Base-by-base conservation (phyloP, 2,329 filamentous ascomycete species). In the Botryotinia globosa region DNA sequence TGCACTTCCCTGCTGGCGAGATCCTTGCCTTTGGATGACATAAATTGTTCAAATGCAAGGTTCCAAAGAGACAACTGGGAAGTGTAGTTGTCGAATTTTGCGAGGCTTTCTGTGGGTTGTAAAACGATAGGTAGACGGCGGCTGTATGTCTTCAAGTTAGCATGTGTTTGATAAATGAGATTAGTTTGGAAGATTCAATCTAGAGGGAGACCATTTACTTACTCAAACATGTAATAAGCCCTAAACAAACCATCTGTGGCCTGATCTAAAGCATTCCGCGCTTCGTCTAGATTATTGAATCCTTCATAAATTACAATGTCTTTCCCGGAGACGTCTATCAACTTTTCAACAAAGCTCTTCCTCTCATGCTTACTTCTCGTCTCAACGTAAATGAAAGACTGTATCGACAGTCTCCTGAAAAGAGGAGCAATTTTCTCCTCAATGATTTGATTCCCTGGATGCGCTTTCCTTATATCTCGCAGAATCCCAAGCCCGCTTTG, bases 251-350 rank as follows among this genome's bases (percentile, higher is more conserved):
- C 12, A n/a, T 54, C 48, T 5, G 2, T 54, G 48, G 9, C 48
- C 3, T 16, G 5, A 54, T 54, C 48, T 54, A 54, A 54, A 54
- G 12, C 48, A n/a, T 54, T 54, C 5, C 48, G 48, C 0, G 48
- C 48, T 5, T 54, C 48, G n/a, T 54, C 12, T 54, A 54, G 3
- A n/a, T 2, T 54, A 7, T 54, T n/a, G 7, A 54, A 54, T 1
- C n/a, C 12, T n/a, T 1, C 12, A 14, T 0, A n/a, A 16, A n/a
- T 54, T 16, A 54, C 25, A n/a, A 0, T 7, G n/a, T 54, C 48
- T 7, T n/a, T n/a, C 25, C 25, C 12, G 12, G 25, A n/a, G 48
- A n/a, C 2, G 12, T 54, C 48, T n/a, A 16, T 54, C 25, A 54
- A 54, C 48, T n/a, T 54, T n/a, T 54, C 48, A n/a, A 54, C 48